Percentiles rank a stretch among this genome's conserved stretches.
Evolutionary conservation across 768 basidiomycete species (phyloP).

Genomic region (Hypholoma fasciculare): DNA sequence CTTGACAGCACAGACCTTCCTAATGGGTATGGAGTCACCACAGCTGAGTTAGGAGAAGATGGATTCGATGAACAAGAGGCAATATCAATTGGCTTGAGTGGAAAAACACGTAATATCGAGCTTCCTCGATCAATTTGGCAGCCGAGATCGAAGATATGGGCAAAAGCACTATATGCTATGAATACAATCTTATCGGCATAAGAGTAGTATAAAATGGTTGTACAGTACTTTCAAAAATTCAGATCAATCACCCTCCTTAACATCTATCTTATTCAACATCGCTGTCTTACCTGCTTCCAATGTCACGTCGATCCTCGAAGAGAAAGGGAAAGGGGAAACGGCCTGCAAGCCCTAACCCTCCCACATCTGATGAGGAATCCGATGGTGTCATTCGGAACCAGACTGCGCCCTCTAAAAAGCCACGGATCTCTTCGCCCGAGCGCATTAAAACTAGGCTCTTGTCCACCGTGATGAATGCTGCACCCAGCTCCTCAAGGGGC

Average conservation of each 20-base stretch:
- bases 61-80: constrained; percentile 6
- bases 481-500: constrained; percentile 6
- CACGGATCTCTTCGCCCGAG: background rate
- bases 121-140: no score
- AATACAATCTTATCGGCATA: no score
- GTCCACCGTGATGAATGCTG: background rate
- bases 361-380: background rate
- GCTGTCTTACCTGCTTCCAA: background rate
- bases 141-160: no score
- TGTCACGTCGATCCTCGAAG: constrained; percentile 4
- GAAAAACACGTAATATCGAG: no score
- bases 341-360: background rate
- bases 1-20: constrained; percentile 1
- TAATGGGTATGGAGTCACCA: constrained; percentile 6
- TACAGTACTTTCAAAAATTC: background rate
- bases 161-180: no score
- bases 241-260: no score
- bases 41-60: background rate
- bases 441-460: no score
- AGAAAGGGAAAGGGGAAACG: background rate
- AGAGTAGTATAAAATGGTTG: no score
- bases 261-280: background rate
- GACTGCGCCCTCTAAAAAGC: background rate
- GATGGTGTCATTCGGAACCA: background rate
- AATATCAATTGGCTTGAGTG: no score